Conservation (phyloP, 116 monocot species). For the Papilionanthe hybrid region DNA sequence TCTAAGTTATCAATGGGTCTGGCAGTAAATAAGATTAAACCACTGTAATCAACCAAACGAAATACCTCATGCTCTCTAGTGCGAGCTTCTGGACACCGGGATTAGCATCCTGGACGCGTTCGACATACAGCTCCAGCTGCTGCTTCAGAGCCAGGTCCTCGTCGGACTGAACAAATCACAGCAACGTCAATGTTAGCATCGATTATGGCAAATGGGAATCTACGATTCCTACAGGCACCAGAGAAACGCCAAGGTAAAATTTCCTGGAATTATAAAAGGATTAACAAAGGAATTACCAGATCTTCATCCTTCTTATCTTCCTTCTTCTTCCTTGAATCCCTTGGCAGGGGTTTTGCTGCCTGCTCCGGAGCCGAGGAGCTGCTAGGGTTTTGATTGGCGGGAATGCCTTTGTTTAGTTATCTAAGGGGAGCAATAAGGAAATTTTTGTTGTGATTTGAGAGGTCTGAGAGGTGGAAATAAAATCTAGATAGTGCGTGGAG, state of each 20-base stretch:
- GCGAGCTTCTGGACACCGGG: conserved; percentile 94
- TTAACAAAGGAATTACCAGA: conserved; percentile 47
- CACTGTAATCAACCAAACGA: background rate
- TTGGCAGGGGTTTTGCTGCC: conserved; percentile 25
- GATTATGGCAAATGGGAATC: background rate
- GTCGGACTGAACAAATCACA: conserved; percentile 49
- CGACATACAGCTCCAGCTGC: conserved; percentile 84
- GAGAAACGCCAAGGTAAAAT: too few species aligned
- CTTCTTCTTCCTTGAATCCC: conserved; percentile 83
- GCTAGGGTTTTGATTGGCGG: conserved; percentile 48
- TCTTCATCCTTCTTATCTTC: conserved; percentile 98
- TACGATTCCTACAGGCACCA: background rate
- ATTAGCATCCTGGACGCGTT: conserved; percentile 75
- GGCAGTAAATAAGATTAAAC: background rate
- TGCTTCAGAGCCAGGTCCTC: conserved; percentile 93
- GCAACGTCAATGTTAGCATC: background rate
- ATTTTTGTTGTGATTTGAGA: background rate
- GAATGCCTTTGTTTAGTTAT: conserved; percentile 31
- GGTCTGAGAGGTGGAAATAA: background rate
- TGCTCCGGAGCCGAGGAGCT: conserved; percentile 26
- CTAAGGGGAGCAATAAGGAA: background rate
- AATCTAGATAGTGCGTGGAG: background rate
- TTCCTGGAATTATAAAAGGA: background rate
- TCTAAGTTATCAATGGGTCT: background rate
- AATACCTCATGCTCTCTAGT: conserved; percentile 95